Evolutionary conservation across 257 asterid species (phyloP).

Genomic region (Solanum paucissectum): DNA sequence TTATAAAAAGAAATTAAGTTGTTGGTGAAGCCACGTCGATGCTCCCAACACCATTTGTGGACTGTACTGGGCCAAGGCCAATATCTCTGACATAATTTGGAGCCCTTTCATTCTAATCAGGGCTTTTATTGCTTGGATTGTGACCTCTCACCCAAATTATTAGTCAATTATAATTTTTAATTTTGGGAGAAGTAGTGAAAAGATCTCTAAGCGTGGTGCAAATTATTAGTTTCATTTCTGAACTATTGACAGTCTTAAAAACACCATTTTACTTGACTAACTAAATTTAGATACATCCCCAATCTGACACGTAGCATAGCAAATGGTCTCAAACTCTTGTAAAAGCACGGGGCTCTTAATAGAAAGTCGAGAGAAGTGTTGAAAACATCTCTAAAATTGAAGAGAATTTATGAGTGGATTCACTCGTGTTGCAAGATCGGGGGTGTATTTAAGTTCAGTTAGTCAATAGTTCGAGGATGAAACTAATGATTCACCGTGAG

Average conservation of each 20-base stretch:
- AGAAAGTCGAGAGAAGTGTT: too few species aligned
- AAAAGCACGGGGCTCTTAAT: too few species aligned
- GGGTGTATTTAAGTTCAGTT: neutral
- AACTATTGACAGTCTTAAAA: neutral
- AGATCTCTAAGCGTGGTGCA: neutral
- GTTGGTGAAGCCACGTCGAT: slow-evolving; percentile 17
- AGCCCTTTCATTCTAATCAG: neutral
- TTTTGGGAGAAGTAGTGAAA: neutral
- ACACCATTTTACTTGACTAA: too few species aligned
- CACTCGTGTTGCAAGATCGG: neutral
- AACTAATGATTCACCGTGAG: neutral
- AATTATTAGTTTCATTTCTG: neutral
- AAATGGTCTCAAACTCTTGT: too few species aligned
- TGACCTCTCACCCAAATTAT: neutral
- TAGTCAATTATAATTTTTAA: neutral
- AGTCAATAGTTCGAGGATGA: neutral
- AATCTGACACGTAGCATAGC: neutral
- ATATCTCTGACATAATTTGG: neutral
- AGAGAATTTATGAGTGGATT: too few species aligned
- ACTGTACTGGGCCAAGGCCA: neutral
- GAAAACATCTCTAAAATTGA: too few species aligned
- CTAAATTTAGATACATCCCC: neutral
- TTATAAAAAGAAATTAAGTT: neutral
- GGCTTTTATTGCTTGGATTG: neutral
- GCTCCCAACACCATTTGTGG: slow-evolving; percentile 1